Evolutionary conservation across 768 basidiomycete species (phyloP).

Genomic region (Collybiopsis luxurians): DNA sequence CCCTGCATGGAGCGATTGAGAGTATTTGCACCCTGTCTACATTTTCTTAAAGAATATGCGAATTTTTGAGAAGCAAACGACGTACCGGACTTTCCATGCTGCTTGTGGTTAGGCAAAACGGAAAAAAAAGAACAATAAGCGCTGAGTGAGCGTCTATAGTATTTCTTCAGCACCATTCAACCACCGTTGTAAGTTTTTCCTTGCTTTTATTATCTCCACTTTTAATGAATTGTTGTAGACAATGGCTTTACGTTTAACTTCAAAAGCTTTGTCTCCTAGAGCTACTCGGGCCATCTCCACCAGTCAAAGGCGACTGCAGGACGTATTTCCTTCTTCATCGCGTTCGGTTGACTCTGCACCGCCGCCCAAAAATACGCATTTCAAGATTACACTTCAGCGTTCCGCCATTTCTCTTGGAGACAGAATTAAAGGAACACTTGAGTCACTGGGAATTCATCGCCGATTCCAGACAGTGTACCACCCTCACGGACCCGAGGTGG

Average conservation of each 20-base stretch:
- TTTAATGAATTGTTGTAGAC: neutral
- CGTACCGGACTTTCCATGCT: slow-evolving; percentile 19
- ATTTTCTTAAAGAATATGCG: slow-evolving; percentile 28
- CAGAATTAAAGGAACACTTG: slow-evolving; percentile 68
- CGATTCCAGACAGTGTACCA: slow-evolving; percentile 86
- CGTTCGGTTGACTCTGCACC: neutral
- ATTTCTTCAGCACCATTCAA: neutral
- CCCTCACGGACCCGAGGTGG: slow-evolving; percentile 65
- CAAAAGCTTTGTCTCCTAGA: neutral
- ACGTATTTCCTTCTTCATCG: neutral
- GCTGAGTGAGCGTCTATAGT: neutral
- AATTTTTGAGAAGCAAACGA: neutral
- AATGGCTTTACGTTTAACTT: neutral
- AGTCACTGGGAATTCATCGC: slow-evolving; percentile 80
- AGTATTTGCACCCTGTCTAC: slow-evolving; percentile 69
- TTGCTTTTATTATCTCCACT: neutral
- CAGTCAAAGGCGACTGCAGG: neutral
- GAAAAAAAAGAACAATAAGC: neutral
- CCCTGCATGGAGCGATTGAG: slow-evolving; percentile 80
- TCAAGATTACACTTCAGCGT: slow-evolving; percentile 84
- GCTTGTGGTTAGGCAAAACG: neutral
- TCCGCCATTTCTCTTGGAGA: slow-evolving; percentile 83
- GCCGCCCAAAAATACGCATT: slow-evolving; percentile 58
- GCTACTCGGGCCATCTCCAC: neutral
- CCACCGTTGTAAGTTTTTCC: neutral